A percentile compares a stretch with the other conserved stretches of the same genome.
phyloP scores from a whole-genome alignment of 2,329 filamentous ascomycete genomes.

The Phaeomoniella chlamydospora region DNA sequence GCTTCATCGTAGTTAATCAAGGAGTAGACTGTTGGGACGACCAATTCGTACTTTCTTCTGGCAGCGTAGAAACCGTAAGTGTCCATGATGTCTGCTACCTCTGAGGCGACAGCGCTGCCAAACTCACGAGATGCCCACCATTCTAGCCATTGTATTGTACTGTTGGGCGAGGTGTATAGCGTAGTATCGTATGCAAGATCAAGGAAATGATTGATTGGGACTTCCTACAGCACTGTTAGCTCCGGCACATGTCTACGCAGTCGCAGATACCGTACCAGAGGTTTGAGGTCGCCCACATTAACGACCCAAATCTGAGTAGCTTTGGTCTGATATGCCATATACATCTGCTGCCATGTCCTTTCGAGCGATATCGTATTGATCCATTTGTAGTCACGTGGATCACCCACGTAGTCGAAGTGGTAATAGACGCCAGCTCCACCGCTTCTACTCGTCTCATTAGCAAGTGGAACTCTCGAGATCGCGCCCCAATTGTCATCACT shows the following conservation, averaged over 20 bases:
- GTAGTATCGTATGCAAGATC: conserved; percentile 53
- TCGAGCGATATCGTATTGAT: conserved; percentile 53
- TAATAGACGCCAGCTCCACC: conserved; percentile 50
- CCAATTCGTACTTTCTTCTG: conserved; percentile 47
- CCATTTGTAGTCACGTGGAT: conserved; percentile 46
- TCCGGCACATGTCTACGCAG: too few species aligned
- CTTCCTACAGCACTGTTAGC: too few species aligned
- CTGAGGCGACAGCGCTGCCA: conserved; percentile 28
- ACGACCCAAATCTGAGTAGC: conserved; percentile 52
- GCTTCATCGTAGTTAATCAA: conserved; percentile 52
- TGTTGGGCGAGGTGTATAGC: conserved; percentile 37
- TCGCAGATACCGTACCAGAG: too few species aligned
- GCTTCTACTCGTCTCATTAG: conserved; percentile 41
- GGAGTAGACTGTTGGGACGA: conserved; percentile 44
- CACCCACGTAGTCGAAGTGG: conserved; percentile 49
- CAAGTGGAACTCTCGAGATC: conserved; percentile 45
- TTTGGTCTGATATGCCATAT: conserved; percentile 42
- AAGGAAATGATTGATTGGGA: conserved; percentile 53
- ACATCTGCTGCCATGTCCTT: conserved; percentile 53
- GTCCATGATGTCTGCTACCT: conserved; percentile 37
- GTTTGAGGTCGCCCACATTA: conserved; percentile 54
- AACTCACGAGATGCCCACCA: conserved; percentile 46
- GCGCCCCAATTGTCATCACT: conserved; percentile 59
- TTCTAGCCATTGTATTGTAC: conserved; percentile 40
- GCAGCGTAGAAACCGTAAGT: conserved; percentile 43